Percentiles rank a stretch among this genome's conserved stretches.
Conservation (phyloP, 495 filamentous ascomycete genomes). For the Tirmania nivea region DNA sequence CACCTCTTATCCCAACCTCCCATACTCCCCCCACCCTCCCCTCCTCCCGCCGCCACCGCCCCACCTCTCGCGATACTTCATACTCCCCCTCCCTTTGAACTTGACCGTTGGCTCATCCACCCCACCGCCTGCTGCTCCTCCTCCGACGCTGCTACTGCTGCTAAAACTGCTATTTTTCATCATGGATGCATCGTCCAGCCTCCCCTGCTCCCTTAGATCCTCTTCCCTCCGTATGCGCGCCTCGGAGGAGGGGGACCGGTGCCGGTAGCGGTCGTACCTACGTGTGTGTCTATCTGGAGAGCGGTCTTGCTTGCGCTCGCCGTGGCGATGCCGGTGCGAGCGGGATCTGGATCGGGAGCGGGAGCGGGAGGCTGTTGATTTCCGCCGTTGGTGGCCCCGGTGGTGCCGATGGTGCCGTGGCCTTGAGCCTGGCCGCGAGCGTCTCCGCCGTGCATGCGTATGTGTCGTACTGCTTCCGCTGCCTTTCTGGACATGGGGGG, state of each 20-base stretch:
- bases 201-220: constrained; percentile 7
- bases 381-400: constrained; percentile 1
- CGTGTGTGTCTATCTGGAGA: background rate
- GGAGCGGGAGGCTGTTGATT: constrained; percentile 10
- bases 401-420: constrained; percentile 1
- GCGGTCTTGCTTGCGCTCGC: background rate
- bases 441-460: background rate
- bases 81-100: constrained; percentile 27
- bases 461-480: no score
- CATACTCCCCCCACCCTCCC: background rate
- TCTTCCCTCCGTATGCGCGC: constrained; percentile 12
- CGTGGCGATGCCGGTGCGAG: background rate
- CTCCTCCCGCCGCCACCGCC: constrained; percentile 6
- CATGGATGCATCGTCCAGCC: constrained; percentile 2
- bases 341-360: constrained; percentile 9
- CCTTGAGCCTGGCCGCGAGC: background rate
- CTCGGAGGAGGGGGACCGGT: constrained; percentile 5
- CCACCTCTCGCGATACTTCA: constrained; percentile 23
- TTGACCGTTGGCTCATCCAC: constrained; percentile 19
- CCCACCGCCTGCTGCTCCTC: background rate
- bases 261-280: background rate
- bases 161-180: background rate
- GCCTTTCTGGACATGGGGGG: background rate
- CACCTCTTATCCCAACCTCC: constrained; percentile 4
- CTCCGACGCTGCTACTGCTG: no score